phyloP scores from a whole-genome alignment of 1,284 basidiomycete species.

The Ceratobasidium theobromae region DNA sequence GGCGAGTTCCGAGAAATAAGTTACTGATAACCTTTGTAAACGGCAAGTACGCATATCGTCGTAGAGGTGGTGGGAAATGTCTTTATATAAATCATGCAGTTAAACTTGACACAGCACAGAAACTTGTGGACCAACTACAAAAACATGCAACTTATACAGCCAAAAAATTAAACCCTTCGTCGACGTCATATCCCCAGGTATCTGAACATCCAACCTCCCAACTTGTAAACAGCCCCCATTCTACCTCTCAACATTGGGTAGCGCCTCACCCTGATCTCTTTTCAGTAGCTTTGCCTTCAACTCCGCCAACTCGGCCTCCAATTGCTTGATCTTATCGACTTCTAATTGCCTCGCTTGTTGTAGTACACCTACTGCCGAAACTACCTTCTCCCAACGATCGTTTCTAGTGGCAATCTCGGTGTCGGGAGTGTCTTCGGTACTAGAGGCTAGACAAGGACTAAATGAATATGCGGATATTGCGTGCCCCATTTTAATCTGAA shows the following conservation, averaged over 20 bases:
- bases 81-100: conserved; percentile 10
- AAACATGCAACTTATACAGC: background rate
- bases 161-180: conserved; percentile 1
- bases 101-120: conserved; percentile 2
- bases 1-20: no score
- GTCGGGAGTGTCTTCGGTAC: conserved; percentile 25
- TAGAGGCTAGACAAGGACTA: conserved; percentile 19
- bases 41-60: background rate
- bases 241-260: no score
- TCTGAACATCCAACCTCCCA: background rate
- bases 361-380: conserved; percentile 1
- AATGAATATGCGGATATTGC: conserved; percentile 23
- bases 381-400: conserved; percentile 29
- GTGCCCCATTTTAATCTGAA: conserved; percentile 30
- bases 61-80: background rate
- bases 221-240: background rate
- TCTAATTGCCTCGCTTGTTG: conserved; percentile 27
- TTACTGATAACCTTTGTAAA: no score
- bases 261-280: background rate
- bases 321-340: conserved; percentile 20
- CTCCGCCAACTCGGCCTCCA: conserved; percentile 11
- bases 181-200: background rate
- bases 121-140: conserved; percentile 1
- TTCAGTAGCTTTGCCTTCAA: conserved; percentile 12
- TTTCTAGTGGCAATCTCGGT: conserved; percentile 29